phyloP scores from a whole-genome alignment of 2,329 filamentous ascomycete species.

The Fusarium proliferatum region DNA sequence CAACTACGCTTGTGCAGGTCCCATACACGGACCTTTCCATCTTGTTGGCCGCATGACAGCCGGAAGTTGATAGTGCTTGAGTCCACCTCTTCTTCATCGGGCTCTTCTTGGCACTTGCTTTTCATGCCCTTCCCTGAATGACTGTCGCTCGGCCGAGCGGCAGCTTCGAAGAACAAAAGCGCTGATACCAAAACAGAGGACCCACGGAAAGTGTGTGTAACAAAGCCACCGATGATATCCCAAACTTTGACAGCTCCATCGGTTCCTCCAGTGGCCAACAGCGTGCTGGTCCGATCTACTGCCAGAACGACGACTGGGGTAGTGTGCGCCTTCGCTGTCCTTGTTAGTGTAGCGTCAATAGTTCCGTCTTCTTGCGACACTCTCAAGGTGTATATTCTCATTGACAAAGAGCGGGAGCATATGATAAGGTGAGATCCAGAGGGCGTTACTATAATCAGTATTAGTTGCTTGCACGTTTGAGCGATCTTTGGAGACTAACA shows the following conservation, averaged over 20 bases:
- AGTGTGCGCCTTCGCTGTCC: constrained; percentile 88
- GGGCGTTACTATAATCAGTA: constrained; percentile 74
- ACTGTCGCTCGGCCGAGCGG: constrained; percentile 54
- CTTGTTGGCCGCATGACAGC: constrained; percentile 91
- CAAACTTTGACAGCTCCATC: constrained; percentile 96
- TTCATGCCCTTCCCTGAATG: constrained; percentile 52
- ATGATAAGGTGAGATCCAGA: constrained; percentile 88
- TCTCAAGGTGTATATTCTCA: constrained; percentile 87
- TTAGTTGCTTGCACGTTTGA: constrained; percentile 23
- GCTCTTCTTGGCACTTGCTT: constrained; percentile 46
- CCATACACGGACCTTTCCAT: constrained; percentile 92
- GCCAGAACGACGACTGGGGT: constrained; percentile 90
- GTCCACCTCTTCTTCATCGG: constrained; percentile 54
- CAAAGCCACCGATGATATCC: constrained; percentile 90
- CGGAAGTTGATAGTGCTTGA: constrained; percentile 71
- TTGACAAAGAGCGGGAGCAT: constrained; percentile 94
- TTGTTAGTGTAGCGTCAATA: constrained; percentile 74
- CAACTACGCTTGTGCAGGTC: constrained; percentile 86
- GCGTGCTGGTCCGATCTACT: constrained; percentile 86
- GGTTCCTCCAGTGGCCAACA: constrained; percentile 91
- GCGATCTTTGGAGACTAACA: constrained; percentile 53
- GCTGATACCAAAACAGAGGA: constrained; percentile 93
- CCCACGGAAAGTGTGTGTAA: constrained; percentile 94
- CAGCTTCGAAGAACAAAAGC: constrained; percentile 87
- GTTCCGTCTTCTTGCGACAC: constrained; percentile 65